Base-by-base conservation (phyloP, 2,329 filamentous ascomycete species). In the Diplodia mutila region DNA sequence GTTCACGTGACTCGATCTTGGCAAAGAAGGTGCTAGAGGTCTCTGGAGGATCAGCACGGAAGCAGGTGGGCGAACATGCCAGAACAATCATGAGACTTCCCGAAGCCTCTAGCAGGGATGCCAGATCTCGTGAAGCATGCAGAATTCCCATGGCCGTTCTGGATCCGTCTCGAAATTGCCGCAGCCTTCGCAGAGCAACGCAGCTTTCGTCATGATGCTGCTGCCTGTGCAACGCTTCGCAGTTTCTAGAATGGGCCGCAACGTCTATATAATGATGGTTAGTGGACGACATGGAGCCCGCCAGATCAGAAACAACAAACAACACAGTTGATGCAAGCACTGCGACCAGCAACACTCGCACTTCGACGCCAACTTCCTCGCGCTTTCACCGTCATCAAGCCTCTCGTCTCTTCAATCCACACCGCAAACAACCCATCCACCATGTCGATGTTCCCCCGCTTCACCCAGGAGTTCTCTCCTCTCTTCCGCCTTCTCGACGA, bases 401-500 rank as follows among this genome's bases (percentile, higher is more conserved):
- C 75, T 37, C 51, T 53, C 63, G 21, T 65, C 53, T 49, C 66
- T 46, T 68, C 54, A 29, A 71, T 75, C 63, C 61, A 75, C 65
- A 70, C 61, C 18, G 71, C 73, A 68, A 61, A 49, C 57, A 59
- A 18, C 21, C 71, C 73, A 70, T 64, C 70, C 72, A 72, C 71
- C 70, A 80, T 80, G 79, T 79, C 79, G 73, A 77, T 80, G 72
- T 80, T 79, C 75, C 78, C 77, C 72, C 76, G 76, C 73, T 80
- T 78, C 73, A 75, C 74, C n/a, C 68, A 71, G 68, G 79, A 80
- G 68, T 76, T 80, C 70, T 76, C 77, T 70, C 78, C 79, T 68
- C 78, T 82, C 73, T 83, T 83, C 79, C 80, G 80, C 64, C 78
- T 84, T 54, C 76, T 82, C 70, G 81, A 83, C 73, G 82, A 83